These are phyloP conservation scores for Cryptosporidium tyzzeri DNA, from an alignment of 169 alveolate species.

Conservation along the genomic window DNA sequence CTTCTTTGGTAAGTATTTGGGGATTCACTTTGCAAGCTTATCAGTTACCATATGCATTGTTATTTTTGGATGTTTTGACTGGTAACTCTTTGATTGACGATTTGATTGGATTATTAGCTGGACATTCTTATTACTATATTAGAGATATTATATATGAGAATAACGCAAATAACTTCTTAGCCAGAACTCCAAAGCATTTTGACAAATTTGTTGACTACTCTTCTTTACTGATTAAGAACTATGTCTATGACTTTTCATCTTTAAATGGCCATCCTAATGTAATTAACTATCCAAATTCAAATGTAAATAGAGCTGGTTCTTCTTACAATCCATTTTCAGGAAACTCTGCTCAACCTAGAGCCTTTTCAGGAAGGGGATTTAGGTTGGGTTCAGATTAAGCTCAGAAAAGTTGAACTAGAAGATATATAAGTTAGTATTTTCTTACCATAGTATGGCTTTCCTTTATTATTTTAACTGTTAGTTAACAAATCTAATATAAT, in stretches of 20 bases:
- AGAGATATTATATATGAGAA: slow-evolving; percentile 87
- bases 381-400: slow-evolving; percentile 82
- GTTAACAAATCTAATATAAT: neutral
- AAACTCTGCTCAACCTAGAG: slow-evolving; percentile 75
- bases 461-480: neutral
- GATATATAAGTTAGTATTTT: neutral
- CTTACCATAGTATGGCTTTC: neutral
- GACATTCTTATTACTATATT: slow-evolving; percentile 85
- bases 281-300: slow-evolving; percentile 18
- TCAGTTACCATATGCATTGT: slow-evolving; percentile 88
- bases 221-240: slow-evolving; percentile 74
- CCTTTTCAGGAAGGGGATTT: slow-evolving; percentile 86
- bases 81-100: slow-evolving; percentile 89
- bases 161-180: slow-evolving; percentile 79
- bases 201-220: slow-evolving; percentile 80
- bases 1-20: slow-evolving; percentile 86
- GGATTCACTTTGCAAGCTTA: slow-evolving; percentile 87
- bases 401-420: neutral
- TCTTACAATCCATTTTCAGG: slow-evolving; percentile 53
- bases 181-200: slow-evolving; percentile 81
- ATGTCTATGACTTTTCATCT: slow-evolving; percentile 73
- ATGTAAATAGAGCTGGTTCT: slow-evolving; percentile 41
- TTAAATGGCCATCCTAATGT: slow-evolving; percentile 54
- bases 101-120: slow-evolving; percentile 88
- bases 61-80: slow-evolving; percentile 87